Evolutionary conservation across 192 early-diverging fungal genomes (phyloP).

Genomic region (Linnemannia hyalina): DNA sequence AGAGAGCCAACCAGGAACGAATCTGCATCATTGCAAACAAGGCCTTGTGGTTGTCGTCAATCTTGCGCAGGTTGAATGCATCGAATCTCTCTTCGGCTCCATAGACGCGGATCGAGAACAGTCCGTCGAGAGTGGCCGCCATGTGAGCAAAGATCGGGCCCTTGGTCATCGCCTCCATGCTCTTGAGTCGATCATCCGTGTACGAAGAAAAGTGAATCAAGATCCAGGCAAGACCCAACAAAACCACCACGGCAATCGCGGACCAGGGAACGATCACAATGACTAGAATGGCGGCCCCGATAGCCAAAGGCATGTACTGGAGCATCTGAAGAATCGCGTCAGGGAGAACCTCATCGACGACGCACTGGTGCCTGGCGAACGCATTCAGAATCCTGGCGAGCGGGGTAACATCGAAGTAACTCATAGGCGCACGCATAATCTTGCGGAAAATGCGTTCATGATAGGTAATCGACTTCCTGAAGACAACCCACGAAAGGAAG

Average conservation of each 20-base stretch:
- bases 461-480: constrained; percentile 66
- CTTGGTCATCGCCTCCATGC: constrained; percentile 75
- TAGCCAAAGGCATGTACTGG: constrained; percentile 50
- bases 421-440: constrained; percentile 77
- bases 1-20: constrained; percentile 70
- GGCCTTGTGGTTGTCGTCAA: constrained; percentile 78
- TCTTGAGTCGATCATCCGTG: constrained; percentile 68
- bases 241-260: constrained; percentile 61
- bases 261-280: constrained; percentile 75
- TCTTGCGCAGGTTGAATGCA: constrained; percentile 65
- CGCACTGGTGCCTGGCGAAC: constrained; percentile 61
- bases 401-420: constrained; percentile 79
- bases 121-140: constrained; percentile 77
- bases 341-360: constrained; percentile 57
- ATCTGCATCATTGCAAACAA: constrained; percentile 76
- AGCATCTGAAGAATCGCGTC: constrained; percentile 57
- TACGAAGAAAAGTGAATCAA: constrained; percentile 56
- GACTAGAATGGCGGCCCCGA: constrained; percentile 70
- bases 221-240: constrained; percentile 57
- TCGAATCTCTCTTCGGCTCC: constrained; percentile 71
- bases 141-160: constrained; percentile 80
- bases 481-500: constrained; percentile 63
- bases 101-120: constrained; percentile 77
- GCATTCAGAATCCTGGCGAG: constrained; percentile 77
- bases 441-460: constrained; percentile 70